A percentile compares a stretch with the other conserved stretches of the same genome.
Conservation (phyloP, 169 alveolate genomes). For the Eimeria sp. region DNA sequence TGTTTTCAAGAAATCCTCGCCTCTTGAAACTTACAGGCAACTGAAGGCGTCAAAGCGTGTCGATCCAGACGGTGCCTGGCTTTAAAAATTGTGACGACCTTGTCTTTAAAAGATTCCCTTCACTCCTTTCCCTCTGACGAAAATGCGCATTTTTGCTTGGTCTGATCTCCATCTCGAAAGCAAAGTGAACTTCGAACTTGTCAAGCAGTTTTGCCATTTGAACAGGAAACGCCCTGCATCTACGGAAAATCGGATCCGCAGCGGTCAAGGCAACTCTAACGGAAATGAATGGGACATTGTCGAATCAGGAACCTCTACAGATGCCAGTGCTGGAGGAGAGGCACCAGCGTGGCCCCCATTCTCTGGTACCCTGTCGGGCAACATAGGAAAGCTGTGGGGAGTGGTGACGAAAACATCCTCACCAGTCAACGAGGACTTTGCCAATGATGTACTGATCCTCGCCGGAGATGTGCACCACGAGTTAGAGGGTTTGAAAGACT, state of each 20-base stretch:
- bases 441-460: conserved; percentile 50
- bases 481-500: conserved; percentile 57
- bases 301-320: background rate
- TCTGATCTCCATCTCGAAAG: conserved; percentile 75
- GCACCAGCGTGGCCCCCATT: background rate
- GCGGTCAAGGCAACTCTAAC: background rate
- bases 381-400: conserved; percentile 55
- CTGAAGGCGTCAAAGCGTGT: background rate
- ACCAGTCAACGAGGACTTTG: conserved; percentile 25
- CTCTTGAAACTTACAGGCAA: background rate
- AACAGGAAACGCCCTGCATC: conserved; percentile 31
- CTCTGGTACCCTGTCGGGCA: background rate
- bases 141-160: conserved; percentile 71
- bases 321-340: conserved; percentile 2
- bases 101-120: background rate
- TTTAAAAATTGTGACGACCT: background rate
- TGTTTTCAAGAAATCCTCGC: background rate
- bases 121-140: background rate
- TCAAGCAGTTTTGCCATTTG: conserved; percentile 58
- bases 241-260: background rate
- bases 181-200: conserved; percentile 48
- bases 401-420: conserved; percentile 13
- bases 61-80: background rate
- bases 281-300: background rate
- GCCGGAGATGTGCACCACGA: conserved; percentile 76